Evolutionary conservation across 768 basidiomycete genomes (phyloP).

Genomic region (Suillus weaverae): DNA sequence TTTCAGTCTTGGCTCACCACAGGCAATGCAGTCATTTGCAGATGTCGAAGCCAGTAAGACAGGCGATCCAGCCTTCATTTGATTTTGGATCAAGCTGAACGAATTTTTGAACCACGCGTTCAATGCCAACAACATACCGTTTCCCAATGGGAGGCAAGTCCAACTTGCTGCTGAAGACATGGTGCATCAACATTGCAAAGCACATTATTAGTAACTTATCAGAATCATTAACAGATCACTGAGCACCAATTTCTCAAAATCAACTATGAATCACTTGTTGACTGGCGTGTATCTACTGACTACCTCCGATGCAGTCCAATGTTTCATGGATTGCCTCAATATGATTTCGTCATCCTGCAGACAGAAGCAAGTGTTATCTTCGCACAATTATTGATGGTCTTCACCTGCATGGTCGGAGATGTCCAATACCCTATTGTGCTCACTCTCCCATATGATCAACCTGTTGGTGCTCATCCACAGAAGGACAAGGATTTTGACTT

Average conservation of each 20-base stretch:
- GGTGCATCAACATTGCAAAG: not conserved
- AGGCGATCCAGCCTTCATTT: not conserved
- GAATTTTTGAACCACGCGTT: conserved; percentile 7
- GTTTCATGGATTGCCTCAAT: not conserved
- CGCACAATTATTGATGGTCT: not conserved
- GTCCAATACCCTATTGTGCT: not conserved
- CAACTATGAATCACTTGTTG: conserved; percentile 26
- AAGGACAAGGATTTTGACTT: conserved; percentile 28
- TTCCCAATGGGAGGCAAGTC: not conserved
- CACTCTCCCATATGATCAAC: conserved; percentile 16
- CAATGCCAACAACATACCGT: not conserved
- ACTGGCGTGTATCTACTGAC: conserved; percentile 29
- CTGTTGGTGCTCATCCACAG: conserved; percentile 7
- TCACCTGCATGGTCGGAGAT: not conserved
- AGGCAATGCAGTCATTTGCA: not conserved
- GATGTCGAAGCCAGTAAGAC: not conserved
- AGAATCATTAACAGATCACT: conserved; percentile 11
- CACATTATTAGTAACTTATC: too few relatives aligned
- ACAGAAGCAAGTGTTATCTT: too few relatives aligned
- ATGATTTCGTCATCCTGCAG: too few relatives aligned
- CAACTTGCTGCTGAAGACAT: not conserved
- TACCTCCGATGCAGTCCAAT: conserved; percentile 31
- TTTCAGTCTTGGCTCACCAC: not conserved
- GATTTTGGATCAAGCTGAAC: conserved; percentile 4
- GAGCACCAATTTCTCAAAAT: conserved; percentile 20